Base-by-base conservation (phyloP, 768 basidiomycete genomes). In the Pleurotus djamor region DNA sequence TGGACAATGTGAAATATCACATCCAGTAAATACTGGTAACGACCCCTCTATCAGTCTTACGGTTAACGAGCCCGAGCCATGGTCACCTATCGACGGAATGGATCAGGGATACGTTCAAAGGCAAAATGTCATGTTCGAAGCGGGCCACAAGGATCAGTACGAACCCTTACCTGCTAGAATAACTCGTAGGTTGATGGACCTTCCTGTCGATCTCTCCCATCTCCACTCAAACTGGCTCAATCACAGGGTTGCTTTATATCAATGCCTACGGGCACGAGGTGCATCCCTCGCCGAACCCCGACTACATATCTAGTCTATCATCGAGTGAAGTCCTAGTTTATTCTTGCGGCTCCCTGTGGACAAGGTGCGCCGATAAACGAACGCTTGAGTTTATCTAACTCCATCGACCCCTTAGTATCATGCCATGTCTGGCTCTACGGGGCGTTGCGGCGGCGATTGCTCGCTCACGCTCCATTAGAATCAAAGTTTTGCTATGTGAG, bases 271-370 rank as follows among this genome's bases (percentile, higher is more conserved):
- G 93, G 8, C 89, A 88, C 73, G 93, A 96, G 74, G 89, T 97
- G n/a, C 87, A 91, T 67, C 95, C 95, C 14, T 79, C 83, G 44
- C 94, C 95, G 0, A 96, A 96, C 69, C 83, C 87, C 1, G 91
- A 91, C 45, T 93, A 88, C 67, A 68, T 98, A 52, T 71, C 82
- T 10, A 81, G 83, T 54, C 74, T 96, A 8, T 72, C 74, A 3
- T 74, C 79, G 34, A 82, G 82, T 58, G 84, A 91, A 62, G 76
- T 89, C 2, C 75, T 98, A 33, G 86, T 98, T 2, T 97, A 96
- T 69, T 95, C 93, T 3, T 95, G 94, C 68, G 95, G 95, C 4
- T 96, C 94, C 1, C 76, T 98, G 6, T 98, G 93, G 93, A 98
- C 95, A 12, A 94, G 91, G 92, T 88, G 56, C 12, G 12, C 8